Evolutionary conservation across 352 stramenopile species (phyloP).

Genomic region (Globisporangium cystogenes): DNA sequence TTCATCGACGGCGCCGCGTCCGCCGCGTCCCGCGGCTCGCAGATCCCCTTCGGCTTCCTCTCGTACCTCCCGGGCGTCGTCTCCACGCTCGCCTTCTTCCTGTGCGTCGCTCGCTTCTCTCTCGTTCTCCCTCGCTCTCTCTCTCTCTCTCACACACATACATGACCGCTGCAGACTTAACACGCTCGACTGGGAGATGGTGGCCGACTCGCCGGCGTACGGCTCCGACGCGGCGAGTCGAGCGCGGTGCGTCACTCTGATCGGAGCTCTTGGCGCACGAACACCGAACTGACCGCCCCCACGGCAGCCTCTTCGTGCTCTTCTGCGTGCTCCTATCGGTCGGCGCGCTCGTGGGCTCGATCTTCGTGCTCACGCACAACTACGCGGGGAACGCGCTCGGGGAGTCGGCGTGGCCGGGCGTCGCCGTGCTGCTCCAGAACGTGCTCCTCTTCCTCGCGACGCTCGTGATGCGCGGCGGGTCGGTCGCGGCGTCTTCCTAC

Average conservation of each 20-base stretch:
- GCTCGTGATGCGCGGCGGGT: conserved; percentile 46
- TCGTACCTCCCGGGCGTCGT: conserved; percentile 52
- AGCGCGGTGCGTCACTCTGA: conserved; percentile 26
- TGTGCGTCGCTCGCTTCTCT: conserved; percentile 19
- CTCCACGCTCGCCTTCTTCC: conserved; percentile 51
- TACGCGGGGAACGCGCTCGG: conserved; percentile 50
- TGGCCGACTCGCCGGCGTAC: conserved; percentile 43
- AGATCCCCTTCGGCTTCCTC: conserved; percentile 55
- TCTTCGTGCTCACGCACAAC: conserved; percentile 57
- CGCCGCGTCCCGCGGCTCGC: conserved; percentile 32
- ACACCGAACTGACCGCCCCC: background rate
- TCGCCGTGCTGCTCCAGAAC: conserved; percentile 56
- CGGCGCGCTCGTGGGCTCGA: conserved; percentile 29
- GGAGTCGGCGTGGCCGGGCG: conserved; percentile 55
- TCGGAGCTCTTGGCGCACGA: too few relatives aligned
- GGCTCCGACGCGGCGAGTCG: conserved; percentile 34
- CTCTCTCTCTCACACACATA: too few relatives aligned
- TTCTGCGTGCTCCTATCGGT: conserved; percentile 46
- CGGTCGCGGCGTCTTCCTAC: conserved; percentile 25
- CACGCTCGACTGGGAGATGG: conserved; percentile 61
- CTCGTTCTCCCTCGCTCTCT: background rate
- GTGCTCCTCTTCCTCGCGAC: conserved; percentile 51
- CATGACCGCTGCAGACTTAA: conserved; percentile 54
- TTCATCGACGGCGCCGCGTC: conserved; percentile 45
- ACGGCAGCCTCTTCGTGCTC: conserved; percentile 28